These are phyloP conservation scores for Jamesozyma spencerorum DNA, from an alignment of 805 yeast species.

Conservation along the genomic window DNA sequence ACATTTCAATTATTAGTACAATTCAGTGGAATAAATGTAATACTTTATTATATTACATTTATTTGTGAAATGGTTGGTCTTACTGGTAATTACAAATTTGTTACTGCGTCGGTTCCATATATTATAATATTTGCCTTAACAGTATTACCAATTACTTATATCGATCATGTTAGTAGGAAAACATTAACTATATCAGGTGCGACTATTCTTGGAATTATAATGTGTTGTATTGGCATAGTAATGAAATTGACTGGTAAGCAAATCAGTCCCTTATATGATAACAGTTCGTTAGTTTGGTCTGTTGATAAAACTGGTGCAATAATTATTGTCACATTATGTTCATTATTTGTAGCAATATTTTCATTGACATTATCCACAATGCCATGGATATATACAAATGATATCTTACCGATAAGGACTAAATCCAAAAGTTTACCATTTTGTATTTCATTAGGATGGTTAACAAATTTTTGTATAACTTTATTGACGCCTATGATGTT, in stretches of 20 bases:
- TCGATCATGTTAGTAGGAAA: conserved; percentile 40
- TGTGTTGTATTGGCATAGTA: conserved; percentile 29
- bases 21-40: conserved; percentile 35
- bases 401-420: conserved; percentile 37
- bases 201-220: conserved; percentile 30
- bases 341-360: conserved; percentile 38
- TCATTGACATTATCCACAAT: conserved; percentile 39
- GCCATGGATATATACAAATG: conserved; percentile 43
- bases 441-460: conserved; percentile 41
- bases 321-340: conserved; percentile 35
- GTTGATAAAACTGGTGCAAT: conserved; percentile 35
- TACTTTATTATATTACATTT: conserved; percentile 37
- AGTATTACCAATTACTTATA: conserved; percentile 34
- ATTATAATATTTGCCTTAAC: conserved; percentile 35
- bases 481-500: conserved; percentile 35
- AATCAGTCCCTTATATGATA: conserved; percentile 27
- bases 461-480: conserved; percentile 31
- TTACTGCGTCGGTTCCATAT: conserved; percentile 34
- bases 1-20: conserved; percentile 36
- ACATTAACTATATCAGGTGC: conserved; percentile 40
- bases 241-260: conserved; percentile 32
- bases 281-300: conserved; percentile 31
- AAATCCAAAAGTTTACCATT: conserved; percentile 40
- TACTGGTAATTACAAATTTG: conserved; percentile 26
- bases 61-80: conserved; percentile 43